phyloP scores from a whole-genome alignment of 2,329 filamentous ascomycete species.

The Alternaria arbusti region DNA sequence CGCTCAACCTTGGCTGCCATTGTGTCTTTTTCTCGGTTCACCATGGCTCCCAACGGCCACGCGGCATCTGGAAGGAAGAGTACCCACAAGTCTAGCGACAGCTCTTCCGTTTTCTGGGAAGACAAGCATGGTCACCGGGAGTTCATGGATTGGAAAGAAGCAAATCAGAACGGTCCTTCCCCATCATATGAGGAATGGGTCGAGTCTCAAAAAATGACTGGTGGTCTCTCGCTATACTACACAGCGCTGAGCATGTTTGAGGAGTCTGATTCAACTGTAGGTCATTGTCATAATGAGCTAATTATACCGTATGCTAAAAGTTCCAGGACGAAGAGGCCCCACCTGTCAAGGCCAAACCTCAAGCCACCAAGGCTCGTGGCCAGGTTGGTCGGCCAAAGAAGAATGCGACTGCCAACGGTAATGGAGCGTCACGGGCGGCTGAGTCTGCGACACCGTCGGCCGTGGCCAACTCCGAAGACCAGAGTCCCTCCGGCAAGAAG shows the following conservation, averaged over 20 bases:
- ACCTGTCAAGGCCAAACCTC: conserved; percentile 21
- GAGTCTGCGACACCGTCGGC: conserved; percentile 24
- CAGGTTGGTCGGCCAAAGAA: conserved; percentile 34
- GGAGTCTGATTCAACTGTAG: conserved; percentile 37
- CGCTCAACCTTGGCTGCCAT: conserved; percentile 10
- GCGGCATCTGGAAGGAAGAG: conserved; percentile 6
- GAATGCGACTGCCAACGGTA: conserved; percentile 33
- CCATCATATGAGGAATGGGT: conserved; percentile 43
- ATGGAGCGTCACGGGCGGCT: conserved; percentile 20
- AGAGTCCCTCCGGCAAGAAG: conserved; percentile 33
- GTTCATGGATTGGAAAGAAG: conserved; percentile 34
- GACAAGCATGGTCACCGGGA: conserved; percentile 29
- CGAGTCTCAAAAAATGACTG: conserved; percentile 28
- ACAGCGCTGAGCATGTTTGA: conserved; percentile 38
- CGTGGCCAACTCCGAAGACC: conserved; percentile 25
- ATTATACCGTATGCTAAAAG: conserved; percentile 22
- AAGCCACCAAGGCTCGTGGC: conserved; percentile 25
- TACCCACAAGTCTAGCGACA: conserved; percentile 10
- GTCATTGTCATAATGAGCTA: conserved; percentile 10
- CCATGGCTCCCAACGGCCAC: conserved; percentile 32
- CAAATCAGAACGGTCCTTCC: conserved; percentile 23
- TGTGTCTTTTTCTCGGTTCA: conserved; percentile 6
- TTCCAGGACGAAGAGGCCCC: conserved; percentile 34
- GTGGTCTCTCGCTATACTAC: conserved; percentile 40
- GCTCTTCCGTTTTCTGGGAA: conserved; percentile 27